Conservation (phyloP, 768 basidiomycete species). For the Floccularia luteovirens region DNA sequence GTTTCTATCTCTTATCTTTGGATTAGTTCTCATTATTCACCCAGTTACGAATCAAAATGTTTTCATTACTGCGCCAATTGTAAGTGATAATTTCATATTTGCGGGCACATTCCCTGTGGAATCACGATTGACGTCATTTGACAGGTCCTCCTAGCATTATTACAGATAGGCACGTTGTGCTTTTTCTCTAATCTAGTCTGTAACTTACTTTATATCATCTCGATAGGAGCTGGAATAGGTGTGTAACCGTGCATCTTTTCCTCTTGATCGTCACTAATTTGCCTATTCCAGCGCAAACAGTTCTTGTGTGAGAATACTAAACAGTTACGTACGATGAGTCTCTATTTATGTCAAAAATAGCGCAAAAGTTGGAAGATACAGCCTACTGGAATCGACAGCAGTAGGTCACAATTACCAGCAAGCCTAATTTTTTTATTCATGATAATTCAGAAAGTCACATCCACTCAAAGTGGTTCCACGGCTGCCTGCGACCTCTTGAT, state of each 20-base stretch:
- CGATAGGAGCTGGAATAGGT: neutral
- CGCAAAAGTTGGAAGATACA: neutral
- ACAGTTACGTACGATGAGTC: neutral
- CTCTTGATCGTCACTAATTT: neutral
- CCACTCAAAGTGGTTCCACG: constrained; percentile 6
- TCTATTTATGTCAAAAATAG: neutral
- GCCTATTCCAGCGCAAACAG: constrained; percentile 1
- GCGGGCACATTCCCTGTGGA: neutral
- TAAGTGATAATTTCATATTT: neutral
- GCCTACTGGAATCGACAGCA: neutral
- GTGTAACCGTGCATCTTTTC: neutral
- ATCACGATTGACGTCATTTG: neutral
- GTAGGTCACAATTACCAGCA: neutral
- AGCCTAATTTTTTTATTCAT: neutral
- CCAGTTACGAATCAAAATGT: constrained; percentile 1
- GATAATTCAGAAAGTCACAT: constrained; percentile 1
- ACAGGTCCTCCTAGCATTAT: neutral
- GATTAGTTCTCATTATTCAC: neutral
- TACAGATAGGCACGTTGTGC: neutral
- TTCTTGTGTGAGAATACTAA: neutral
- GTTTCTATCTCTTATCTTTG: neutral
- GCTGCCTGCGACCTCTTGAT: constrained; percentile 7
- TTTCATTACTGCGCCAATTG: neutral
- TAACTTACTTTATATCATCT: neutral
- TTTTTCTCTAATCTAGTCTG: neutral